Base-by-base conservation (phyloP, 164 flowering plant genomes). In the Macadamia tetraphylla region DNA sequence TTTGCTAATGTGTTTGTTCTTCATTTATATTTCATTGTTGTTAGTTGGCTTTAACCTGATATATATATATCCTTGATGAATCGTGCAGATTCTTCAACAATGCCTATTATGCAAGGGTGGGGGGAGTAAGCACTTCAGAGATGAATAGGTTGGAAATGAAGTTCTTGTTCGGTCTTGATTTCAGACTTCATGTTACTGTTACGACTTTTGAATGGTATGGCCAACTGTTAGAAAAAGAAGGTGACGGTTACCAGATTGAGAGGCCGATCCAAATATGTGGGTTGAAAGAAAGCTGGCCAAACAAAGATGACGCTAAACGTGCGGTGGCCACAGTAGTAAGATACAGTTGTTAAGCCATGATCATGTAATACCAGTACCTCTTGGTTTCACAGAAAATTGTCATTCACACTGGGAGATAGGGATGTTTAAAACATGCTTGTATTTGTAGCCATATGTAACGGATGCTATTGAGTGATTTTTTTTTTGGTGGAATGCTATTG, bases 81-180 rank as follows among this genome's bases (percentile, higher is more conserved):
- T 58, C 62, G 18, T 80, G 81, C 90, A 94, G 97, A 64, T 84
- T 79, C 75, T 89, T 77, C 79, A 87, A 89, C 78, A 94, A 89
- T 72, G 94, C 91, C 69, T 91, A 89, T 78, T 94, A 89, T 78
- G 98, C 97, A 42, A 87, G 81, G 81, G 97, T 94, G 31, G 98
- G 98, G 69, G 98, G 98, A 61, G 79, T 94, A 44, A 86, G 84
- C 81, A 87, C 88, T 1, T 67, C 62, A 29, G 98, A 94, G 69
- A 68, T 94, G 81, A 94, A 94, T 86, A 82, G 81, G 62, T 64
- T 94, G 85, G 98, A 94, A 81, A 77, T 88, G 81, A 81, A 83
- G 67, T 86, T 94, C 62, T 69, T 94, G 79, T 91, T 85, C 75
- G 74, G 82, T 62, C 69, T 94, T 32, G 89, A 91, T 73, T 94